Evolutionary conservation across 148 eudicot genomes (phyloP).

Genomic region (Limonium bicolor): DNA sequence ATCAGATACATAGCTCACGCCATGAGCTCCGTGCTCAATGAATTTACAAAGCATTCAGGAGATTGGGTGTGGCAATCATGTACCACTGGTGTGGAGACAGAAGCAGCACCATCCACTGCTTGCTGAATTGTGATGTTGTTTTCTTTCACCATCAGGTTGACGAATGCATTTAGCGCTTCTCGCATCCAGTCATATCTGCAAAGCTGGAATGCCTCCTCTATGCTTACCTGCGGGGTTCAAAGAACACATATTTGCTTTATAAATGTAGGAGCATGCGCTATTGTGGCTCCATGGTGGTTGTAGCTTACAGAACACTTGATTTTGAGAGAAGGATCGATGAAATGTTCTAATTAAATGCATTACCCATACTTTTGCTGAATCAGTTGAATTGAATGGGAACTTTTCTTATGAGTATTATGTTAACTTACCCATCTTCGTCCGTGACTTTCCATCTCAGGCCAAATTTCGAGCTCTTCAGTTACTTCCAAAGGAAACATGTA

Average conservation of each 20-base stretch:
- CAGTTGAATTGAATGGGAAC: not conserved
- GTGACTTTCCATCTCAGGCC: constrained; percentile 44
- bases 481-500: constrained; percentile 42
- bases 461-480: constrained; percentile 32
- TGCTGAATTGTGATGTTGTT: not conserved
- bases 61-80: constrained; percentile 2
- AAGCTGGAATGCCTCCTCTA: constrained; percentile 20
- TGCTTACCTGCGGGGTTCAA: constrained; percentile 8
- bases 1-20: no score
- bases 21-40: constrained; percentile 6
- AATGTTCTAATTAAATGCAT: not conserved
- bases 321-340: not conserved
- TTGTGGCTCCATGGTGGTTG: no score
- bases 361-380: not conserved
- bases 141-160: constrained; percentile 10
- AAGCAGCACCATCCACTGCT: not conserved
- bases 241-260: no score
- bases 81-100: not conserved
- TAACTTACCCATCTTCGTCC: constrained; percentile 28
- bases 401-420: not conserved
- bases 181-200: constrained; percentile 44
- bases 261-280: no score
- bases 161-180: constrained; percentile 23
- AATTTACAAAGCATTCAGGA: not conserved
- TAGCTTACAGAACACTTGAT: no score